phyloP scores from a whole-genome alignment of 2,329 filamentous ascomycete genomes.

The Xylaria sp. region DNA sequence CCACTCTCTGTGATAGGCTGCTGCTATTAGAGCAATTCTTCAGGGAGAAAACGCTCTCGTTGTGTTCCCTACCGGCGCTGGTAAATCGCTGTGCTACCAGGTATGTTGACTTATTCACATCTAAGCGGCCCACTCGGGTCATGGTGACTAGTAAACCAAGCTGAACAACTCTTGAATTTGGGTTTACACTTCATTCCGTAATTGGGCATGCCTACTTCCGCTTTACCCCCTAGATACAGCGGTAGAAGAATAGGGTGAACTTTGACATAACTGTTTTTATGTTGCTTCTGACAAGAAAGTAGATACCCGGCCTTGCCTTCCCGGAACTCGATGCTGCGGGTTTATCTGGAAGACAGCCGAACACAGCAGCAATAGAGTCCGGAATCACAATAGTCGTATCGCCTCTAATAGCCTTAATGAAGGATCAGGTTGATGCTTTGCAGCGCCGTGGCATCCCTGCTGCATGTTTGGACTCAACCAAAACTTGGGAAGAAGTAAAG shows the following conservation, averaged over 20 bases:
- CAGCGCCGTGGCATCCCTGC: slow-evolving; percentile 60
- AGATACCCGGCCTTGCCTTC: slow-evolving; percentile 61
- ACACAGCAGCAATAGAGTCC: slow-evolving; percentile 42
- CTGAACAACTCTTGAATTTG: neutral
- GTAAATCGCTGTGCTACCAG: slow-evolving; percentile 63
- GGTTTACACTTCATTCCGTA: neutral
- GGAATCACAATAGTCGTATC: slow-evolving; percentile 68
- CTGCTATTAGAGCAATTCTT: slow-evolving; percentile 53
- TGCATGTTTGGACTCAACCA: slow-evolving; percentile 66
- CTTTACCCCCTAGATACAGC: neutral
- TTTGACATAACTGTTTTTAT: neutral
- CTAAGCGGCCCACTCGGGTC: neutral
- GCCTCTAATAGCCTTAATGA: slow-evolving; percentile 67
- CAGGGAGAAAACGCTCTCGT: slow-evolving; percentile 55
- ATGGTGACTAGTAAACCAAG: neutral
- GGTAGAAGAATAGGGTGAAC: neutral
- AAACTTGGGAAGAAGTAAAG: slow-evolving; percentile 59
- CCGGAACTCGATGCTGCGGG: slow-evolving; percentile 53
- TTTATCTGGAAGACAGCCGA: slow-evolving; percentile 20
- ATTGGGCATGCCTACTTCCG: too few relatives aligned
- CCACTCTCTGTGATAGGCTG: slow-evolving; percentile 41
- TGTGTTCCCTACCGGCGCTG: slow-evolving; percentile 60
- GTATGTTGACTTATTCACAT: slow-evolving; percentile 40
- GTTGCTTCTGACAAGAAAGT: slow-evolving; percentile 3
- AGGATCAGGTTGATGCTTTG: slow-evolving; percentile 68